Percentiles rank a stretch among this genome's conserved stretches.
Conservation (phyloP, 805 yeast genomes). For the Teunomyces funiuensis region DNA sequence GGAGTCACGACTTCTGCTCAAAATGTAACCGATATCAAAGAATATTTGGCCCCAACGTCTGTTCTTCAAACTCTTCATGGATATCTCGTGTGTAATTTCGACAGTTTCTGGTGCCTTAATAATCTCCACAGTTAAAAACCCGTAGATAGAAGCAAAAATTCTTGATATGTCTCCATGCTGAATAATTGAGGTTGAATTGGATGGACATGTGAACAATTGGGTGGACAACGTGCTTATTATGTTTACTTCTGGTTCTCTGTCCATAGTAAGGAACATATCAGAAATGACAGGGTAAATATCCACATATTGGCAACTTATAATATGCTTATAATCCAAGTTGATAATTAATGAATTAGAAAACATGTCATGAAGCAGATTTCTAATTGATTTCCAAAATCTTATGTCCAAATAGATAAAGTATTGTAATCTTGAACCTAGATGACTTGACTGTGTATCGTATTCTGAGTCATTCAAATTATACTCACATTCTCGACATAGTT, state of each 20-base stretch:
- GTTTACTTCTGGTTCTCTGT: slow-evolving; percentile 86
- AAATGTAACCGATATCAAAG: slow-evolving; percentile 73
- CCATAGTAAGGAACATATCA: slow-evolving; percentile 67
- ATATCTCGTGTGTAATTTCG: slow-evolving; percentile 35
- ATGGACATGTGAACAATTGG: slow-evolving; percentile 88
- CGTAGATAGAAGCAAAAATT: slow-evolving; percentile 61
- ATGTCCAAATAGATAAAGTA: slow-evolving; percentile 64
- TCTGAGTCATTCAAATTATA: slow-evolving; percentile 38
- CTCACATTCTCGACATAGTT: slow-evolving; percentile 46
- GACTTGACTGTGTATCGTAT: slow-evolving; percentile 24
- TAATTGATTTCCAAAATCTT: slow-evolving; percentile 65
- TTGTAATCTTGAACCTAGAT: slow-evolving; percentile 56
- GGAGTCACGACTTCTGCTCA: slow-evolving; percentile 65
- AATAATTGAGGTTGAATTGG: slow-evolving; percentile 64
- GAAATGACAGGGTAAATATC: slow-evolving; percentile 77
- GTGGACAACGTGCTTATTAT: slow-evolving; percentile 72
- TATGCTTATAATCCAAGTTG: slow-evolving; percentile 51
- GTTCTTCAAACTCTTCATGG: slow-evolving; percentile 55
- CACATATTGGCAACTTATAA: slow-evolving; percentile 77
- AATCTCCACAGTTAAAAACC: slow-evolving; percentile 56
- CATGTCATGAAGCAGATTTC: slow-evolving; percentile 60
- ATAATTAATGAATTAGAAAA: slow-evolving; percentile 66
- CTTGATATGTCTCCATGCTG: slow-evolving; percentile 63
- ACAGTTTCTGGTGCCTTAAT: slow-evolving; percentile 46
- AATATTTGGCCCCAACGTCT: slow-evolving; percentile 77